Base-by-base conservation (phyloP, 2,329 filamentous ascomycete species). In the Coniella vitis region DNA sequence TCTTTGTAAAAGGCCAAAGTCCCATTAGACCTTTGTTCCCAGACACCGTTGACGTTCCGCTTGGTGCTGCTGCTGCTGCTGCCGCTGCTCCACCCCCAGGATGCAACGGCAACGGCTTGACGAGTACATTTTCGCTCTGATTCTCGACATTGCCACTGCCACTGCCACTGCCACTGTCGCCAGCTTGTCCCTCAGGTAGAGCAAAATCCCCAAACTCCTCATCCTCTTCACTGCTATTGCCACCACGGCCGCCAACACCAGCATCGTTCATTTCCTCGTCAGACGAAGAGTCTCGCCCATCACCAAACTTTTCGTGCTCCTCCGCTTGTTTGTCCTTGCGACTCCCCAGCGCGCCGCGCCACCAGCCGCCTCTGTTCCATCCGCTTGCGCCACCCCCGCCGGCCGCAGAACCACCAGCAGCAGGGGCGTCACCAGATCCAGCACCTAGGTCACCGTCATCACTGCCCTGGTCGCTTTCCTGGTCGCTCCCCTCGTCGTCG, bases 171-270 rank as follows among this genome's bases (percentile, higher is more conserved):
- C 25, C 21, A 8, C n/a, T n/a, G 25, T 29, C 25, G 25, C 10
- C 17, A 3, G 35, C 55, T 36, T 66, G 68, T 44, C 74, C 68
- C 60, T 83, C 80, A 10, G 81, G 76, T 68, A 85, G 79, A 55
- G 79, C 81, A 56, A 85, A 85, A 50, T 86, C 83, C 13, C 81
- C 83, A 66, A 86, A 79, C 57, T 83, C 81, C 54, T 85, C 80
- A 36, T 81, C 79, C 22, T 79, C 75, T 4, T 79, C 75, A 12
- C 78, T 54, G 12, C 49, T 73, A 32, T 72, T 70, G 13, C 75
- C 76, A 31, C 73, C 72, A 16, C 25, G 5, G 25, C 25, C 25
- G 25, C 12, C 41, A 10, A 72, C 74, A 44, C 75, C 74, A 37
- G 73, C 74, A 35, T 69, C 69, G 38, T 69, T 72, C 22, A 67